Evolutionary conservation across 2,329 filamentous ascomycete genomes (phyloP).

Genomic region (Lecanicillium sp.): DNA sequence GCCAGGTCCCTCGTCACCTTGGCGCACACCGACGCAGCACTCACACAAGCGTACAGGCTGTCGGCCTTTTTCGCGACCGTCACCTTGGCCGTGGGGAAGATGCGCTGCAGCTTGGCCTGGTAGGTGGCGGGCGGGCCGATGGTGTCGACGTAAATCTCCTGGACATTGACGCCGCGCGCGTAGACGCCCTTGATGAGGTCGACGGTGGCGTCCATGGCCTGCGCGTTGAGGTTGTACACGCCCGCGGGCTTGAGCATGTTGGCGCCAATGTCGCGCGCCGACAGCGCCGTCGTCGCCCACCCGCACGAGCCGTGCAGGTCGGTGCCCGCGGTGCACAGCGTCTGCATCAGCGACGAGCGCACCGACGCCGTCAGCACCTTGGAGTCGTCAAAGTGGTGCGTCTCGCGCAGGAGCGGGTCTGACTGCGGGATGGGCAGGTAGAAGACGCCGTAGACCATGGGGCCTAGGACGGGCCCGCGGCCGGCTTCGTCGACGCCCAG

Average conservation of each 20-base stretch:
- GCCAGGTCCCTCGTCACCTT: conserved; percentile 93
- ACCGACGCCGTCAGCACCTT: conserved; percentile 81
- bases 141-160: conserved; percentile 91
- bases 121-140: conserved; percentile 78
- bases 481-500: conserved; percentile 93
- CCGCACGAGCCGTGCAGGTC: conserved; percentile 54
- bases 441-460: conserved; percentile 65
- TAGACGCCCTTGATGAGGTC: conserved; percentile 72
- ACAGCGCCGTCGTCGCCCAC: conserved; percentile 76
- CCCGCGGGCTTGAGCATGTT: conserved; percentile 63
- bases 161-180: conserved; percentile 69
- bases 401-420: conserved; percentile 65
- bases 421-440: conserved; percentile 67
- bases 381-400: conserved; percentile 89
- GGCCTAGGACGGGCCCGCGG: conserved; percentile 84
- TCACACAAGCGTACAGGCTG: conserved; percentile 84
- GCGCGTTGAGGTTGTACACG: conserved; percentile 86
- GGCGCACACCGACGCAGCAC: conserved; percentile 86
- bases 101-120: conserved; percentile 72
- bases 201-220: conserved; percentile 89
- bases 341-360: conserved; percentile 61
- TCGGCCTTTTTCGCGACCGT: conserved; percentile 89
- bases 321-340: conserved; percentile 57
- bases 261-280: conserved; percentile 73
- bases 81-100: conserved; percentile 72